Conservation (phyloP, 306 rosid species). For the Prunus mongolica region DNA sequence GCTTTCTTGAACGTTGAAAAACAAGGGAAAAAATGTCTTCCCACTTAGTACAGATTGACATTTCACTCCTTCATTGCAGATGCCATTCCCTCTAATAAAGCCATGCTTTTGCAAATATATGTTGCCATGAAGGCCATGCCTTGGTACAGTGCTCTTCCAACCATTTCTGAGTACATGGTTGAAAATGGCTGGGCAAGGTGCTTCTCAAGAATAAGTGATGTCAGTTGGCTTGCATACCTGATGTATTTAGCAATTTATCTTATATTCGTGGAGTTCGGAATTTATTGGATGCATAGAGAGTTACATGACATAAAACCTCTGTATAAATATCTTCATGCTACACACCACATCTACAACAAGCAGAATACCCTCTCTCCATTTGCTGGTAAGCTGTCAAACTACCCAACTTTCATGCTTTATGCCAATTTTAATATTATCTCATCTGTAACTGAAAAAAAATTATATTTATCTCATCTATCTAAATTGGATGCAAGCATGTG, state of each 20-base stretch:
- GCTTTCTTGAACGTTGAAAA: neutral
- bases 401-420: conserved; percentile 15
- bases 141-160: conserved; percentile 72
- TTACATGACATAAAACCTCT: conserved; percentile 94
- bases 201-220: conserved; percentile 58
- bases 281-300: conserved; percentile 94
- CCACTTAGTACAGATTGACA: neutral
- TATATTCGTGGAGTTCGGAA: conserved; percentile 70
- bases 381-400: conserved; percentile 63
- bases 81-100: conserved; percentile 67
- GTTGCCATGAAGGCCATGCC: conserved; percentile 94
- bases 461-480: neutral
- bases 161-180: conserved; percentile 65
- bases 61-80: conserved; percentile 47
- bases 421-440: neutral
- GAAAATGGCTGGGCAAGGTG: conserved; percentile 81
- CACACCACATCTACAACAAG: conserved; percentile 91
- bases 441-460: too few species aligned
- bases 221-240: conserved; percentile 56
- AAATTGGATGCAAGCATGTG: neutral
- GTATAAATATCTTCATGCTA: conserved; percentile 83
- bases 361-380: conserved; percentile 94
- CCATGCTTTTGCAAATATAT: conserved; percentile 78
- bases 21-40: neutral
- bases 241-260: conserved; percentile 53